Evolutionary conservation across 179 eudicot genomes (phyloP).

Genomic region (Camellia oleifera): DNA sequence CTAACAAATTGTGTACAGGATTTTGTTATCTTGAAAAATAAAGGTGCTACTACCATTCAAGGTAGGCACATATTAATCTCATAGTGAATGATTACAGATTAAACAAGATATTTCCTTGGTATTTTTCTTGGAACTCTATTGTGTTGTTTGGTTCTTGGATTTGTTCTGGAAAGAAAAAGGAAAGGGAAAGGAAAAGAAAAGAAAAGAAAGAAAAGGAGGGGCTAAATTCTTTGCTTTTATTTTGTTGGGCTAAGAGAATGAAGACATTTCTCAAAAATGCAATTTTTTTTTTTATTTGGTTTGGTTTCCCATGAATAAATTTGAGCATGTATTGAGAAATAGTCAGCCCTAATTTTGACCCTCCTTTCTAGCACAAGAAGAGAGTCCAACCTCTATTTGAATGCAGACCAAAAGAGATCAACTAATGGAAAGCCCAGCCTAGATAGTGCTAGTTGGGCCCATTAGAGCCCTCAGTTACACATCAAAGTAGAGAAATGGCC

Average conservation of each 20-base stretch:
- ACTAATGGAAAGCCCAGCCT: neutral
- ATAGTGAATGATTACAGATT: neutral
- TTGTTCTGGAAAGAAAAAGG: neutral
- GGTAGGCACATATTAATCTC: neutral
- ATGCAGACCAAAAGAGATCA: neutral
- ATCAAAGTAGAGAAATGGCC: neutral
- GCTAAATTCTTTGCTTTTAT: no score
- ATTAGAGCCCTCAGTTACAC: neutral
- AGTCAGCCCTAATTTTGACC: neutral
- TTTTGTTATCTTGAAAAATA: neutral
- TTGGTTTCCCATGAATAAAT: no score
- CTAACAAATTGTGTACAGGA: neutral
- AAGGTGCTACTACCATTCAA: neutral
- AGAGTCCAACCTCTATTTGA: conserved; percentile 9
- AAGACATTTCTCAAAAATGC: no score
- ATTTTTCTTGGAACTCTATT: neutral
- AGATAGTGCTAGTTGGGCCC: conserved; percentile 4
- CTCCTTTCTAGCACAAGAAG: neutral
- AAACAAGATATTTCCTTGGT: neutral
- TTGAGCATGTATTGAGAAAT: neutral
- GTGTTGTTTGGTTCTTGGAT: neutral
- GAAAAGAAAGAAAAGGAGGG: no score
- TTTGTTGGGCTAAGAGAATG: no score
- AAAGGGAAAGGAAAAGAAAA: no score
- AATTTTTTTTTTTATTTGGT: no score